Evolutionary conservation across 2,329 filamentous ascomycete species (phyloP).

Genomic region (Pyricularia sp.): DNA sequence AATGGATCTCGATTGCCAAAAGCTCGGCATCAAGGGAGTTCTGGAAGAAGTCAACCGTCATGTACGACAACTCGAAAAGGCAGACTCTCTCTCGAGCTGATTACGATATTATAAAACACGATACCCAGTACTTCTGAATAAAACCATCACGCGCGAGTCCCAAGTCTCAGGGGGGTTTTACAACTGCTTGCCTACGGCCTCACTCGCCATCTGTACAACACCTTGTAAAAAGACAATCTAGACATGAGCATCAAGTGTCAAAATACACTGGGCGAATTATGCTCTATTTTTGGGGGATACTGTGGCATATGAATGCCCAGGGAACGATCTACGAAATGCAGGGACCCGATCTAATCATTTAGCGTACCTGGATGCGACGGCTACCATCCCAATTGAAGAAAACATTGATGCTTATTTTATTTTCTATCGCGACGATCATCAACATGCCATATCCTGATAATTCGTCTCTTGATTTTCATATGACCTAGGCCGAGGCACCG

Average conservation of each 20-base stretch:
- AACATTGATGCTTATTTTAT: not conserved
- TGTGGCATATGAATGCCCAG: not conserved
- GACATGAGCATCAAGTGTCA: not conserved
- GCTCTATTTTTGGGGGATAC: not conserved
- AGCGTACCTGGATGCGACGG: not conserved
- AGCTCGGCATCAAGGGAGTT: constrained; percentile 72
- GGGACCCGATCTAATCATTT: not conserved
- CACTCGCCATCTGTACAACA: not conserved
- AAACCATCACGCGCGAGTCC: not conserved
- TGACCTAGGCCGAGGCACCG: constrained; percentile 65
- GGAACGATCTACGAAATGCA: not conserved
- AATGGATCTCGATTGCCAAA: constrained; percentile 67
- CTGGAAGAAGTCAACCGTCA: constrained; percentile 84
- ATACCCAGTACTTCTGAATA: not conserved
- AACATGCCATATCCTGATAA: not conserved
- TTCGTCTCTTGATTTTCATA: not conserved
- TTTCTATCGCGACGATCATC: not conserved
- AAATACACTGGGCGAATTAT: not conserved
- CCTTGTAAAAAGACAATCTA: not conserved
- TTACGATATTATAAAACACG: not conserved
- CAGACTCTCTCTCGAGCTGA: constrained; percentile 55
- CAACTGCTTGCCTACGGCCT: not conserved
- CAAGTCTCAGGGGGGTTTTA: not conserved
- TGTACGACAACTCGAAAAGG: constrained; percentile 67
- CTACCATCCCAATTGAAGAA: not conserved